Evolutionary conservation across 495 filamentous ascomycete genomes (phyloP).

Genomic region (Neurospora sp.): DNA sequence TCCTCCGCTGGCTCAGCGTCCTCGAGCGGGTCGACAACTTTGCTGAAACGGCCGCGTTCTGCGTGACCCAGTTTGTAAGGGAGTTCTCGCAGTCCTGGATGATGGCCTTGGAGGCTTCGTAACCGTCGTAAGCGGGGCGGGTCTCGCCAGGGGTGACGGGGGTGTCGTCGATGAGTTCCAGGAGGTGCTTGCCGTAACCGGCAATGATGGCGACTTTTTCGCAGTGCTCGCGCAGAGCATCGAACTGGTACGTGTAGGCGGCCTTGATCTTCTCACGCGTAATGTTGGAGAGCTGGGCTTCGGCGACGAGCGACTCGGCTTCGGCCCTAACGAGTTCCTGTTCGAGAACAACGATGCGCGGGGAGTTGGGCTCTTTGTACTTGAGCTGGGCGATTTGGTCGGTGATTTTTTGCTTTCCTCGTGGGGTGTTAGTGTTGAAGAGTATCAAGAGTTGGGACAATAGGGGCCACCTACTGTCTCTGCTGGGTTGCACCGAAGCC

Average conservation of each 20-base stretch:
- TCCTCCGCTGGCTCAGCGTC: slow-evolving; percentile 75
- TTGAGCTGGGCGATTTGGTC: slow-evolving; percentile 98
- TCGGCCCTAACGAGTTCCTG: slow-evolving; percentile 98
- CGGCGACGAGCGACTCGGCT: slow-evolving; percentile 93
- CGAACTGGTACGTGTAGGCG: slow-evolving; percentile 96
- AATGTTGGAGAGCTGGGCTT: slow-evolving; percentile 97
- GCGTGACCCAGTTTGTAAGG: slow-evolving; percentile 89
- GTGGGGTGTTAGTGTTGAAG: slow-evolving; percentile 2
- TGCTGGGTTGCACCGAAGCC: slow-evolving; percentile 92
- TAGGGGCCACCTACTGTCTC: slow-evolving; percentile 62
- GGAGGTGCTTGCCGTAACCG: slow-evolving; percentile 90
- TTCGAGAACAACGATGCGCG: slow-evolving; percentile 93
- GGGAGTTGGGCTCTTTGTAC: slow-evolving; percentile 98
- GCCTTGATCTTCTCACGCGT: slow-evolving; percentile 98
- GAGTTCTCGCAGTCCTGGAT: slow-evolving; percentile 98
- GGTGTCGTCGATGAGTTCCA: slow-evolving; percentile 91
- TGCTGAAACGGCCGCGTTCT: slow-evolving; percentile 78
- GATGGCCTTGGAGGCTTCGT: slow-evolving; percentile 96
- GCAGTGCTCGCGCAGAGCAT: slow-evolving; percentile 93
- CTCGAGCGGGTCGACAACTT: slow-evolving; percentile 77
- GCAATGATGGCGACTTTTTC: slow-evolving; percentile 98
- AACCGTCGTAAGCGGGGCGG: slow-evolving; percentile 91
- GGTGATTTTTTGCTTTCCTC: slow-evolving; percentile 97
- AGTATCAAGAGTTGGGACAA: background rate
- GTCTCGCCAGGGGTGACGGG: slow-evolving; percentile 97